A percentile compares a stretch with the other conserved stretches of the same genome.
Evolutionary conservation across 176 grass and related monocot species (phyloP).

Genomic region (Hyparrhenia diplandra): DNA sequence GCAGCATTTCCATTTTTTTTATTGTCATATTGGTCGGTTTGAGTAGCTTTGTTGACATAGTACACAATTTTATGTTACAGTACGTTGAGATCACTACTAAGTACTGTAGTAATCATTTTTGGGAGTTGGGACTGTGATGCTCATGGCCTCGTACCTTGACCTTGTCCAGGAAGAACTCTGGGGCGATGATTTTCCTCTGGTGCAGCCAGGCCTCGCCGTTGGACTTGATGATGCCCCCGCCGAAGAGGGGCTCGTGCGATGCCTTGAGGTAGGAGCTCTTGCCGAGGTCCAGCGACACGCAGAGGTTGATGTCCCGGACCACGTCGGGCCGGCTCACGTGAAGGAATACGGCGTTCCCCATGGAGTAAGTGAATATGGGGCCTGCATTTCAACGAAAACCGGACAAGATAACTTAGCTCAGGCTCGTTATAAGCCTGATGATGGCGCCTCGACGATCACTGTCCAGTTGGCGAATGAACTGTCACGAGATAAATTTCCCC

Average conservation of each 20-base stretch:
- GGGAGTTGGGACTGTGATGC: background rate
- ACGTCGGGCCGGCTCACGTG: slow-evolving; percentile 81
- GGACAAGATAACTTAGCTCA: background rate
- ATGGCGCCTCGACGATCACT: background rate
- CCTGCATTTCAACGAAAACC: slow-evolving; percentile 38
- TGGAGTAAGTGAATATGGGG: slow-evolving; percentile 68
- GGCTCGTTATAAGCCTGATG: background rate
- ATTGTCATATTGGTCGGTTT: background rate
- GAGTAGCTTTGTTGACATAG: background rate
- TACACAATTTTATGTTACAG: too few species aligned
- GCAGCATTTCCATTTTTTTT: background rate
- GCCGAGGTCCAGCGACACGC: slow-evolving; percentile 76
- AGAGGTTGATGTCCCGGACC: slow-evolving; percentile 80
- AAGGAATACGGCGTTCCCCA: slow-evolving; percentile 78
- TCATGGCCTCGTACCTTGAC: slow-evolving; percentile 54
- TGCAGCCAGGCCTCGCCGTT: slow-evolving; percentile 71
- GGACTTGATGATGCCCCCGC: slow-evolving; percentile 84
- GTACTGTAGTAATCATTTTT: background rate
- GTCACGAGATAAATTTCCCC: too few species aligned
- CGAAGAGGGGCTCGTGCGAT: slow-evolving; percentile 90
- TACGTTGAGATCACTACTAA: too few species aligned
- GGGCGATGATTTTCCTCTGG: slow-evolving; percentile 92
- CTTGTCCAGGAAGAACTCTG: slow-evolving; percentile 89
- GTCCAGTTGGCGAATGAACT: background rate
- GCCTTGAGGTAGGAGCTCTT: slow-evolving; percentile 93